Evolutionary conservation across 495 filamentous ascomycete genomes (phyloP).

Genomic region (Penicillium egyptiacum): DNA sequence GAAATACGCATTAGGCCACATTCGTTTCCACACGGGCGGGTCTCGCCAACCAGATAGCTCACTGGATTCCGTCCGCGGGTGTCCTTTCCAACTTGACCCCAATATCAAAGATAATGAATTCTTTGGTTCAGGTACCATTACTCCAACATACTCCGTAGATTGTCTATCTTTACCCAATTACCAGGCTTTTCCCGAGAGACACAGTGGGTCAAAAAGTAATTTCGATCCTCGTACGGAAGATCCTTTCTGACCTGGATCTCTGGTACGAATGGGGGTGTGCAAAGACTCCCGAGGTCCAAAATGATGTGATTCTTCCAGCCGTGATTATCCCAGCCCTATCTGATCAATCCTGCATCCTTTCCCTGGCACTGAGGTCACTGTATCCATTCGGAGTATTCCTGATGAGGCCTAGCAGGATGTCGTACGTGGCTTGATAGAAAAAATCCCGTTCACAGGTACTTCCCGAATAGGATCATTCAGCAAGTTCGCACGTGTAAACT

Average conservation of each 20-base stretch:
- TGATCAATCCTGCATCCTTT: neutral
- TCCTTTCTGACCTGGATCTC: conserved; percentile 4
- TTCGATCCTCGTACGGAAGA: neutral
- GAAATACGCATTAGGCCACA: neutral
- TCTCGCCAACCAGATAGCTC: neutral
- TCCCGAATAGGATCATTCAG: neutral
- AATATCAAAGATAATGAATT: neutral
- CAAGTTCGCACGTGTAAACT: neutral
- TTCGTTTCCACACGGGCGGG: neutral
- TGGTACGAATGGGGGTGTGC: conserved; percentile 5
- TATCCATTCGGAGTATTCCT: neutral
- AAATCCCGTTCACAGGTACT: too few relatives aligned
- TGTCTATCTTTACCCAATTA: conserved; percentile 1
- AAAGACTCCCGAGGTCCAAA: neutral
- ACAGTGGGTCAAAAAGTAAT: neutral
- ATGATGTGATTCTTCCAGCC: neutral
- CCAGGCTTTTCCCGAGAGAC: neutral
- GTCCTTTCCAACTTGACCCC: neutral
- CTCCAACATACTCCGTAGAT: neutral
- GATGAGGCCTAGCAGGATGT: neutral
- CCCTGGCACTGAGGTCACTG: neutral
- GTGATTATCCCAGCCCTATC: neutral
- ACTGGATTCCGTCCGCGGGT: neutral
- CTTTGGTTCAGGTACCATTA: neutral
- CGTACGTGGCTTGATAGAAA: neutral